These are phyloP conservation scores for Cajanus cajan DNA, from an alignment of 306 rosid species.

Conservation along the genomic window DNA sequence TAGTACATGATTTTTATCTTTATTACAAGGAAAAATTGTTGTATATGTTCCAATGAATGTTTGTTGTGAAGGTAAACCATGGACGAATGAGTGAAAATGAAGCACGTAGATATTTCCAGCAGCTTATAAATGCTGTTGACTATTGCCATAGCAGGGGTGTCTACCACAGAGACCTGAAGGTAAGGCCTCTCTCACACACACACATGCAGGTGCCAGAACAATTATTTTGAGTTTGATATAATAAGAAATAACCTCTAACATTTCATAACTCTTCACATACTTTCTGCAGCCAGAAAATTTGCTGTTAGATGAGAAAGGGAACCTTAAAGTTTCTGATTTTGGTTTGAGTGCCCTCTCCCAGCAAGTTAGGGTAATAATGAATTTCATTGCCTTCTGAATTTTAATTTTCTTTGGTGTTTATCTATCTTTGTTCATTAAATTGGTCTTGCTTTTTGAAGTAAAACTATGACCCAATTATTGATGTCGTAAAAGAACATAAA, in stretches of 20 bases:
- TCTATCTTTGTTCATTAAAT: not conserved
- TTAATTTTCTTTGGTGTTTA: slow-evolving; percentile 24
- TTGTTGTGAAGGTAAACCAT: slow-evolving; percentile 70
- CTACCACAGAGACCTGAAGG: slow-evolving; percentile 95
- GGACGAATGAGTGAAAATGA: slow-evolving; percentile 92
- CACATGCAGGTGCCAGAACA: not conserved
- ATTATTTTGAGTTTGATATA: not conserved
- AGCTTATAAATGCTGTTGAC: slow-evolving; percentile 94
- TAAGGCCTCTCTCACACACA: slow-evolving; percentile 19
- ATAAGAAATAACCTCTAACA: not conserved
- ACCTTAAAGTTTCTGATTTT: slow-evolving; percentile 97
- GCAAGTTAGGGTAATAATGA: slow-evolving; percentile 76
- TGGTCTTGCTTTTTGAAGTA: not conserved
- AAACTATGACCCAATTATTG: not conserved
- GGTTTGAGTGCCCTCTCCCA: slow-evolving; percentile 96
- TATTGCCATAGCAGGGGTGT: slow-evolving; percentile 99
- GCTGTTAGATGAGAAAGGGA: slow-evolving; percentile 73
- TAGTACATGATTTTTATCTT: slow-evolving; percentile 7
- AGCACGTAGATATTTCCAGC: slow-evolving; percentile 95
- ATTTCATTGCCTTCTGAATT: slow-evolving; percentile 22
- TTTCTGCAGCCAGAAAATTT: slow-evolving; percentile 91
- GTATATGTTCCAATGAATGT: slow-evolving; percentile 19
- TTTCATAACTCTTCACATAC: slow-evolving; percentile 18
- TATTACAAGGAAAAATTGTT: not conserved
- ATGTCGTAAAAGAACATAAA: not conserved